phyloP scores from a whole-genome alignment of 805 yeast species.

The Scheffersomyces lignosus region DNA sequence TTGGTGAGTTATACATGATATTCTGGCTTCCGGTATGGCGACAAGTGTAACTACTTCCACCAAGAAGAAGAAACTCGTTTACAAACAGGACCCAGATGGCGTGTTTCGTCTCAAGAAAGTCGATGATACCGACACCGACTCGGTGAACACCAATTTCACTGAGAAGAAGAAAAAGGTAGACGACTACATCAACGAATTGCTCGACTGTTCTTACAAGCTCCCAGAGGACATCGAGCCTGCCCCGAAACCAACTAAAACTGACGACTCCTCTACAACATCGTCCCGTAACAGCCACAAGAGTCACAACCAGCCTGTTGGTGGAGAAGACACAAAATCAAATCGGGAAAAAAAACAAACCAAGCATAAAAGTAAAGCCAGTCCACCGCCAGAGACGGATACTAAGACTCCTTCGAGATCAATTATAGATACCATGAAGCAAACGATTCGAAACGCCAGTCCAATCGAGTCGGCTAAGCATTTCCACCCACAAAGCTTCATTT shows the following conservation, averaged over 20 bases:
- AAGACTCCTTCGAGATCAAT: not conserved
- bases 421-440: not conserved
- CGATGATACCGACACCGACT: conserved; percentile 7
- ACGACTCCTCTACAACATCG: not conserved
- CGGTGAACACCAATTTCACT: not conserved
- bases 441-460: not conserved
- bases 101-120: conserved; percentile 34
- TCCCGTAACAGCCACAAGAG: not conserved
- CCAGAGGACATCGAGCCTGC: conserved; percentile 11
- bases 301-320: conserved; percentile 1
- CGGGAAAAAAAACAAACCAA: not conserved
- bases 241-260: not conserved
- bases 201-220: conserved; percentile 31
- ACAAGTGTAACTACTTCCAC: conserved; percentile 10
- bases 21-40: too few species aligned
- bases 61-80: conserved; percentile 30
- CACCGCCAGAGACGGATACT: not conserved
- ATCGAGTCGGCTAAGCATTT: conserved; percentile 9
- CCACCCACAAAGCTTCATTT: conserved; percentile 27
- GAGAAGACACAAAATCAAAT: not conserved
- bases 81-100: conserved; percentile 40
- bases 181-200: conserved; percentile 28
- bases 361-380: not conserved
- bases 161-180: conserved; percentile 19
- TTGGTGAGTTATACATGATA: too few species aligned